Percentiles rank a stretch among this genome's conserved stretches.
Evolutionary conservation across 1,284 basidiomycete genomes (phyloP).

Genomic region (Sphaerobolus stellatus): DNA sequence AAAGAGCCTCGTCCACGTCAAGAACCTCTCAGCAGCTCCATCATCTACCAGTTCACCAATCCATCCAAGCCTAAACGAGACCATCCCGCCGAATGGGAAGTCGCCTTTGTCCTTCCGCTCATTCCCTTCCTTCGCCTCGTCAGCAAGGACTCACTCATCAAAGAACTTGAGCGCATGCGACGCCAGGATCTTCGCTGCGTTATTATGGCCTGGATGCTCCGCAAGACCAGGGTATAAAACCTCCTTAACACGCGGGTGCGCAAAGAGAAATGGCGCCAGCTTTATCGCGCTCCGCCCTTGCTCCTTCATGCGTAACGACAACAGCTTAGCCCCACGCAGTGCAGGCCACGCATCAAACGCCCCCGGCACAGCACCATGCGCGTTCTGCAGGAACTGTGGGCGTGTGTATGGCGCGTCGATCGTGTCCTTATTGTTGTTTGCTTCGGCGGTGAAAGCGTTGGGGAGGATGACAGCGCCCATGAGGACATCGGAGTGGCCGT

Average conservation of each 20-base stretch:
- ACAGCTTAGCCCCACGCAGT: slow-evolving; percentile 89
- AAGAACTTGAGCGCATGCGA: too few relatives aligned
- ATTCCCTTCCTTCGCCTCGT: too few relatives aligned
- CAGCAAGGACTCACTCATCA: too few relatives aligned
- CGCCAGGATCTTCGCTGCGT: too few relatives aligned
- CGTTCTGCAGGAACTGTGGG: slow-evolving; percentile 90
- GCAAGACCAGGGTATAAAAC: slow-evolving; percentile 88
- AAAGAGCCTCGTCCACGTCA: slow-evolving; percentile 71
- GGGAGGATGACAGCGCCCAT: slow-evolving; percentile 82
- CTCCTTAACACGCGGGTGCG: slow-evolving; percentile 58
- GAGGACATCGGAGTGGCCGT: slow-evolving; percentile 91
- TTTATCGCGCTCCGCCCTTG: slow-evolving; percentile 84
- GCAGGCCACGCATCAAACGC: slow-evolving; percentile 91
- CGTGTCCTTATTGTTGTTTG: neutral
- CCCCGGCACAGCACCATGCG: slow-evolving; percentile 85
- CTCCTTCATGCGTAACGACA: slow-evolving; percentile 81
- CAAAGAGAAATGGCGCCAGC: slow-evolving; percentile 67
- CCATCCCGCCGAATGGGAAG: slow-evolving; percentile 87
- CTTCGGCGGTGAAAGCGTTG: slow-evolving; percentile 6
- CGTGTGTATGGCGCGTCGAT: slow-evolving; percentile 47
- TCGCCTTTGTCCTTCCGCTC: too few relatives aligned
- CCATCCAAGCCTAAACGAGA: slow-evolving; percentile 75
- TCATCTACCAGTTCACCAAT: too few relatives aligned
- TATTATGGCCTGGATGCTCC: slow-evolving; percentile 54
- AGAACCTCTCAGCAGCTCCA: slow-evolving; percentile 73